Evolutionary conservation across 1,139 yeast genomes (phyloP).

Genomic region (Yamadazyma diddensiae): DNA sequence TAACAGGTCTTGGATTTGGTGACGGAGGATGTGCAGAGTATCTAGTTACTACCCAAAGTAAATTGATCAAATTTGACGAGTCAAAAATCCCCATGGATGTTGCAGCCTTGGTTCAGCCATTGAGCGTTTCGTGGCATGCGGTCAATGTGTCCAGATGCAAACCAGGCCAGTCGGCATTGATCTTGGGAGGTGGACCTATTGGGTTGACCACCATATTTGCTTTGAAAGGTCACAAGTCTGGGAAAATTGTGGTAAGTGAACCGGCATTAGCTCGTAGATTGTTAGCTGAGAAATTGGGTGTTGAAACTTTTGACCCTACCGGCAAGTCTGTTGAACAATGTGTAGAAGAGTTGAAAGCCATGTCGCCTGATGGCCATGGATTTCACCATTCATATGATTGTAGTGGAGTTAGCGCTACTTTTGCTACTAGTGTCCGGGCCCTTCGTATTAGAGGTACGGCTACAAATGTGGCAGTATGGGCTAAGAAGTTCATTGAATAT

Average conservation of each 20-base stretch:
- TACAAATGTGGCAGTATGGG: slow-evolving; percentile 64
- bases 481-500: slow-evolving; percentile 29
- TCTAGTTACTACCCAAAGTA: slow-evolving; percentile 34
- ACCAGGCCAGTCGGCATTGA: slow-evolving; percentile 49
- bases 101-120: slow-evolving; percentile 45
- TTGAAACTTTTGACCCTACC: slow-evolving; percentile 47
- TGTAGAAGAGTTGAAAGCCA: slow-evolving; percentile 28
- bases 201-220: slow-evolving; percentile 58
- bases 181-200: slow-evolving; percentile 63
- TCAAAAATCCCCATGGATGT: slow-evolving; percentile 39
- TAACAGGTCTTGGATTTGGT: slow-evolving; percentile 43
- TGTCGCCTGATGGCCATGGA: slow-evolving; percentile 50
- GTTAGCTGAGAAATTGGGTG: slow-evolving; percentile 51
- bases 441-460: slow-evolving; percentile 60
- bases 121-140: slow-evolving; percentile 50
- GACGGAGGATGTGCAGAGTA: slow-evolving; percentile 47
- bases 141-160: slow-evolving; percentile 34
- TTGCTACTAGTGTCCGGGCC: slow-evolving; percentile 48
- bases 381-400: slow-evolving; percentile 60
- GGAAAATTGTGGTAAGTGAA: slow-evolving; percentile 55
- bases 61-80: slow-evolving; percentile 32
- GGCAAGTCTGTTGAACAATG: slow-evolving; percentile 30
- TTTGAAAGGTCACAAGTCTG: slow-evolving; percentile 53
- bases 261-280: slow-evolving; percentile 56
- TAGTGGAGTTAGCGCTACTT: slow-evolving; percentile 57